Percentiles rank a stretch among this genome's conserved stretches.
Conservation (phyloP, 805 yeast species). For the Candida nonsorbophila region DNA sequence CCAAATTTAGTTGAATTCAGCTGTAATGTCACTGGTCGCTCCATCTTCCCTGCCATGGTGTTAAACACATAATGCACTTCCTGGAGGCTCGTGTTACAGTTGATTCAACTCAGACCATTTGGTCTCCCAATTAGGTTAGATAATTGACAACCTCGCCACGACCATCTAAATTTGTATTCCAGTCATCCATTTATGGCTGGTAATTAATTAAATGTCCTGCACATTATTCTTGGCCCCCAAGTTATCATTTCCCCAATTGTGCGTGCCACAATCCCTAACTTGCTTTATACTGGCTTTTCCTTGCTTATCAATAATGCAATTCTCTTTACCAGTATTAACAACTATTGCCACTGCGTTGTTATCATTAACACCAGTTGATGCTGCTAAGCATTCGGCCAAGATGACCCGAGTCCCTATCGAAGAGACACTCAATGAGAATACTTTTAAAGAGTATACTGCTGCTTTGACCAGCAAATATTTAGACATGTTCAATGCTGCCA, state of each 20-base stretch:
- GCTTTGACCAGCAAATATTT: constrained; percentile 61
- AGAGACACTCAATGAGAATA: constrained; percentile 48
- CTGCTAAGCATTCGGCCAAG: constrained; percentile 50
- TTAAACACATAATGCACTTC: too few relatives aligned
- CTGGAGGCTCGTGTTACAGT: too few relatives aligned
- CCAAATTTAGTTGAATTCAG: too few relatives aligned
- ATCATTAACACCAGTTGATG: constrained; percentile 36
- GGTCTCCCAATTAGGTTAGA: too few relatives aligned
- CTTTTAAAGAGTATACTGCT: constrained; percentile 48
- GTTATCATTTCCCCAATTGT: not conserved
- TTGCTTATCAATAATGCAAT: constrained; percentile 20
- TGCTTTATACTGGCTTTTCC: not conserved
- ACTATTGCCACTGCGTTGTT: constrained; percentile 38
- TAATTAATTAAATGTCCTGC: too few relatives aligned
- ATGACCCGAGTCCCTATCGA: constrained; percentile 55
- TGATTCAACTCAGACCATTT: too few relatives aligned
- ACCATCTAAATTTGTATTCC: too few relatives aligned
- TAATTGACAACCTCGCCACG: too few relatives aligned
- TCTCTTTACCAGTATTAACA: constrained; percentile 32
- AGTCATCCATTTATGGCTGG: too few relatives aligned
- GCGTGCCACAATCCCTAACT: not conserved
- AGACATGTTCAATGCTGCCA: constrained; percentile 37
- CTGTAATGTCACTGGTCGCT: too few relatives aligned
- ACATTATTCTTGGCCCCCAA: too few relatives aligned
- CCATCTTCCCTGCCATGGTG: too few relatives aligned